Evolutionary conservation across 1,284 basidiomycete species (phyloP).

Genomic region (Uromyces viciae-fabae): DNA sequence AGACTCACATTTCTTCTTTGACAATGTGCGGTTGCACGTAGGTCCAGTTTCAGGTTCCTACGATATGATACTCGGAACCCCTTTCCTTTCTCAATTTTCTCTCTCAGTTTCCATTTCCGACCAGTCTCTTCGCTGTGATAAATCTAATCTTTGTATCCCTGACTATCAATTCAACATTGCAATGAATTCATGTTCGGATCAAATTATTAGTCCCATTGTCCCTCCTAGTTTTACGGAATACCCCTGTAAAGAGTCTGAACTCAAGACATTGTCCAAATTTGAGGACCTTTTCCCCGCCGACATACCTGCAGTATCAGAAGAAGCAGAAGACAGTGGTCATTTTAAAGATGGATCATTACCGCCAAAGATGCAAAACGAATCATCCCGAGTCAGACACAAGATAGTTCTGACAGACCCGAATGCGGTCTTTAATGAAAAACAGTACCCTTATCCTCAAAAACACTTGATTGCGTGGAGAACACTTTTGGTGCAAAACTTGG

Average conservation of each 20-base stretch:
- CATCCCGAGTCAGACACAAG: not conserved
- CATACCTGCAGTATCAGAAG: constrained; percentile 11
- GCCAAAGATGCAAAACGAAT: not conserved
- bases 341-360: not conserved
- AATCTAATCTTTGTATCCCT: not conserved
- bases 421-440: not conserved
- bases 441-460: constrained; percentile 14
- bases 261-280: not conserved
- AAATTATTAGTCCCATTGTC: not conserved
- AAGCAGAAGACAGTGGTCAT: not conserved
- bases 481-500: not conserved
- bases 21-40: not conserved
- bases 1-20: not conserved
- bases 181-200: not conserved
- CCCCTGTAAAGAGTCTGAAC: not conserved
- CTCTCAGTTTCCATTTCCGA: not conserved
- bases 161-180: not conserved
- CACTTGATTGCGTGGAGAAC: not conserved
- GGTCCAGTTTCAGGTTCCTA: not conserved
- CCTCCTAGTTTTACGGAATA: not conserved
- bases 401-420: constrained; percentile 1
- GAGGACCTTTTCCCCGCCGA: not conserved
- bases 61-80: constrained; percentile 15
- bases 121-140: not conserved
- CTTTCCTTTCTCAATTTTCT: not conserved